Percentiles rank a stretch among this genome's conserved stretches.
These are phyloP conservation scores for Moricandia arvensis DNA, from an alignment of 345 rosid species.

Conservation along the genomic window DNA sequence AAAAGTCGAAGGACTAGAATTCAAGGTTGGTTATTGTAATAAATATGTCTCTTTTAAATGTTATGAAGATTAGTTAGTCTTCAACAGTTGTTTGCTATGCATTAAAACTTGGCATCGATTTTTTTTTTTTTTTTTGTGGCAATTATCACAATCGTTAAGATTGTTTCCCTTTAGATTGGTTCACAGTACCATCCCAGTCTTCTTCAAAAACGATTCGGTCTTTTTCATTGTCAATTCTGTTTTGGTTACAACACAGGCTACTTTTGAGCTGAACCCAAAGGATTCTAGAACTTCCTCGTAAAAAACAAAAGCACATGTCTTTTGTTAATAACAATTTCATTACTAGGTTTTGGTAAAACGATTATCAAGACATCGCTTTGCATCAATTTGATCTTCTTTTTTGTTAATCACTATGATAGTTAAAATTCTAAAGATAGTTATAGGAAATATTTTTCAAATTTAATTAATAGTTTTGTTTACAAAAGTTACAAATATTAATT, in stretches of 20 bases:
- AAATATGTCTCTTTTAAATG: background rate
- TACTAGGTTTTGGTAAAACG: background rate
- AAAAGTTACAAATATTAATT: no score
- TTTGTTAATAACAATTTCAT: background rate
- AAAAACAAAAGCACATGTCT: background rate
- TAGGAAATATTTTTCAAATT: no score
- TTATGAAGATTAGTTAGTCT: background rate
- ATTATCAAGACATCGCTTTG: background rate
- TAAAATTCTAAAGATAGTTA: no score
- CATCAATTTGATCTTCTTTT: background rate
- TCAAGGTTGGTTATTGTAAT: background rate
- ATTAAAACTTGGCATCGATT: no score
- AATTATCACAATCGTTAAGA: no score
- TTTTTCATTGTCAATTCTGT: background rate
- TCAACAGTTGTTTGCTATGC: no score
- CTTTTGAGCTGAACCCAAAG: background rate
- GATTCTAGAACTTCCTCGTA: background rate
- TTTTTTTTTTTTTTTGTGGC: no score
- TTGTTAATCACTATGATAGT: no score
- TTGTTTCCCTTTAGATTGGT: background rate
- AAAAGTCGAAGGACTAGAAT: background rate
- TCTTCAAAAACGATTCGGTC: background rate
- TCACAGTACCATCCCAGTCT: background rate
- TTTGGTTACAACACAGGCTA: background rate
- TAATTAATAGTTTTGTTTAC: no score